phyloP scores from a whole-genome alignment of 768 basidiomycete genomes.

The Kwoniella botswanensis region DNA sequence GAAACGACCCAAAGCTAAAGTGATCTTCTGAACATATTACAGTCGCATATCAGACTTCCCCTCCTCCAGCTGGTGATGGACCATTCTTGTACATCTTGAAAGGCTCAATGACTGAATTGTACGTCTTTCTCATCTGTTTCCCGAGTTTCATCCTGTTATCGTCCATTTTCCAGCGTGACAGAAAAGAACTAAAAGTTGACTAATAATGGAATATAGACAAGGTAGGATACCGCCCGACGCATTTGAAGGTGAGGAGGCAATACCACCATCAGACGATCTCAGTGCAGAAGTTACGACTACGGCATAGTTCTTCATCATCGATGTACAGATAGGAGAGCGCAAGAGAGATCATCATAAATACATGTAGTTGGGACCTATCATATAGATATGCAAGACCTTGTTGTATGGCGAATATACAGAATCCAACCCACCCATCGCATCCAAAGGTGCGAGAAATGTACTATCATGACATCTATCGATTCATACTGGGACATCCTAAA shows the following conservation, averaged over 20 bases:
- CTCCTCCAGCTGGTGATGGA: conserved; percentile 75
- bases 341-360: too few relatives aligned
- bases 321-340: background rate
- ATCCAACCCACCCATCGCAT: too few relatives aligned
- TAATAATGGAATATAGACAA: conserved; percentile 62
- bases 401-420: too few relatives aligned
- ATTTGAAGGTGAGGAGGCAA: conserved; percentile 64
- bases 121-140: conserved; percentile 22
- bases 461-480: too few relatives aligned
- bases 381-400: too few relatives aligned
- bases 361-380: too few relatives aligned
- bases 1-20: background rate
- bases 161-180: too few relatives aligned
- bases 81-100: conserved; percentile 79
- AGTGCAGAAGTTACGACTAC: background rate
- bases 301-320: background rate
- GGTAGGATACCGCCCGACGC: conserved; percentile 84
- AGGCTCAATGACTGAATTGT: conserved; percentile 78
- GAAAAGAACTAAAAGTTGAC: background rate
- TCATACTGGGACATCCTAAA: too few relatives aligned
- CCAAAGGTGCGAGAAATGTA: too few relatives aligned
- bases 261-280: conserved; percentile 14
- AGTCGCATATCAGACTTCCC: conserved; percentile 76
- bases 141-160: too few relatives aligned
- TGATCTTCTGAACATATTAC: conserved; percentile 4